phyloP scores from a whole-genome alignment of 2,329 filamentous ascomycete species.

The Penicillium sp. region DNA sequence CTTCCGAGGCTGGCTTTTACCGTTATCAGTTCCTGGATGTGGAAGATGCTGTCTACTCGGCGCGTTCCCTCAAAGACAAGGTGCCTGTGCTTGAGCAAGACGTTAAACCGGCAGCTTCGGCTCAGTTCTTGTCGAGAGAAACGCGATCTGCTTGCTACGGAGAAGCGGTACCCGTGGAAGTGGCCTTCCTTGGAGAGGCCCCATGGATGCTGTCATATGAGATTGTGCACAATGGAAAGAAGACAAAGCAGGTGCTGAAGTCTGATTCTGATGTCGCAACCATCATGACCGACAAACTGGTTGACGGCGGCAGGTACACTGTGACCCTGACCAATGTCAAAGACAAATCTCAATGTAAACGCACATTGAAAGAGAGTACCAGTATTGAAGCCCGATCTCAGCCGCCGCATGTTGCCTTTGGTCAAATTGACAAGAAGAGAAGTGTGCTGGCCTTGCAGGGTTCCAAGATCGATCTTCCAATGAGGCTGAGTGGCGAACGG shows the following conservation, averaged over 20 bases:
- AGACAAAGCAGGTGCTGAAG: conserved; percentile 66
- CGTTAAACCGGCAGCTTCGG: conserved; percentile 89
- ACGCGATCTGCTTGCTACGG: conserved; percentile 75
- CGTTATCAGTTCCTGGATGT: conserved; percentile 82
- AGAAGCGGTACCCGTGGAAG: conserved; percentile 72
- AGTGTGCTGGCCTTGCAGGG: conserved; percentile 75
- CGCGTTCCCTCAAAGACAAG: conserved; percentile 61
- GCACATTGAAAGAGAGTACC: conserved; percentile 78
- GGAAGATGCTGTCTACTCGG: conserved; percentile 77
- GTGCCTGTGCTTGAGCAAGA: conserved; percentile 75
- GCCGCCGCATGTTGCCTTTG: conserved; percentile 83
- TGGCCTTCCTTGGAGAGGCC: conserved; percentile 75
- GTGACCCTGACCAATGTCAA: conserved; percentile 82
- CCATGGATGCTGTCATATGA: conserved; percentile 94
- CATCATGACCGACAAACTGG: conserved; percentile 73
- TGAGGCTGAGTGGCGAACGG: conserved; percentile 80
- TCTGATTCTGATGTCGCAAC: conserved; percentile 66
- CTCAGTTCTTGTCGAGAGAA: conserved; percentile 61
- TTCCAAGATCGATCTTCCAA: conserved; percentile 70
- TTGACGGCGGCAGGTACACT: conserved; percentile 85
- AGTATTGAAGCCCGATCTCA: conserved; percentile 87
- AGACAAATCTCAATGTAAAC: conserved; percentile 83
- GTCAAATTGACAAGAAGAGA: conserved; percentile 77
- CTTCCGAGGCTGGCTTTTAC: conserved; percentile 78
- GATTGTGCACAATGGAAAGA: conserved; percentile 83